Conservation (phyloP, 2,329 filamentous ascomycete genomes). For the Aspergillus aculeatus region DNA sequence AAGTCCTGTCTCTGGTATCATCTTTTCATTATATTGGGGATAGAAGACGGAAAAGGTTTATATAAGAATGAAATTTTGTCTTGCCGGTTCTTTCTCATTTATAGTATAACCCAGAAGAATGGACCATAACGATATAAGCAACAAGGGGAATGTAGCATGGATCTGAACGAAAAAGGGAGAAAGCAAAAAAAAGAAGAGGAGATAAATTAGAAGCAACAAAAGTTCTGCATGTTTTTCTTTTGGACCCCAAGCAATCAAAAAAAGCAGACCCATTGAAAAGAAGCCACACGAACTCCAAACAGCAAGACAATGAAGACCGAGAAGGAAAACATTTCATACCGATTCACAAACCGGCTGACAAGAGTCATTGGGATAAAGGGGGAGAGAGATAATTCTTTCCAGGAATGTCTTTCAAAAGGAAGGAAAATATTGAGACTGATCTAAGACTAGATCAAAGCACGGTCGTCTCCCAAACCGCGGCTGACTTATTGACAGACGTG, state of each 20-base stretch:
- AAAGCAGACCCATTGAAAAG: not conserved
- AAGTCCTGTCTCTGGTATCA: too few relatives aligned
- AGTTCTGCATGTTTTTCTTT: slow-evolving; percentile 5
- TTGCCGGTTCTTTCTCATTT: too few relatives aligned
- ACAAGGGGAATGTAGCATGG: not conserved
- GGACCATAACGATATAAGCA: not conserved
- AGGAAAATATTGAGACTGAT: slow-evolving; percentile 22
- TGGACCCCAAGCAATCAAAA: slow-evolving; percentile 14
- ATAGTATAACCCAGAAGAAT: too few relatives aligned
- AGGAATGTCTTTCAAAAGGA: slow-evolving; percentile 14
- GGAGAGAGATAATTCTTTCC: not conserved
- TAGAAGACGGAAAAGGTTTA: too few relatives aligned
- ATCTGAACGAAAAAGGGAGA: not conserved
- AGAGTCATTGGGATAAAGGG: not conserved
- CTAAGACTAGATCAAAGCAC: slow-evolving; percentile 19
- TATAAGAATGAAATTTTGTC: too few relatives aligned
- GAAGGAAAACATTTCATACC: slow-evolving; percentile 4
- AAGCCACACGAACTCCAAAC: slow-evolving; percentile 13
- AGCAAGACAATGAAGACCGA: not conserved
- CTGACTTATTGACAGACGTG: slow-evolving; percentile 13
- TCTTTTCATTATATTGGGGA: too few relatives aligned
- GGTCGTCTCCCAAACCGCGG: slow-evolving; percentile 14
- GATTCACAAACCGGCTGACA: slow-evolving; percentile 3
- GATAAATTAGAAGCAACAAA: not conserved
- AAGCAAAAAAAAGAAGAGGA: slow-evolving; percentile 4